phyloP scores from a whole-genome alignment of 2,329 filamentous ascomycete species.

The Penicillium brevicompactum region DNA sequence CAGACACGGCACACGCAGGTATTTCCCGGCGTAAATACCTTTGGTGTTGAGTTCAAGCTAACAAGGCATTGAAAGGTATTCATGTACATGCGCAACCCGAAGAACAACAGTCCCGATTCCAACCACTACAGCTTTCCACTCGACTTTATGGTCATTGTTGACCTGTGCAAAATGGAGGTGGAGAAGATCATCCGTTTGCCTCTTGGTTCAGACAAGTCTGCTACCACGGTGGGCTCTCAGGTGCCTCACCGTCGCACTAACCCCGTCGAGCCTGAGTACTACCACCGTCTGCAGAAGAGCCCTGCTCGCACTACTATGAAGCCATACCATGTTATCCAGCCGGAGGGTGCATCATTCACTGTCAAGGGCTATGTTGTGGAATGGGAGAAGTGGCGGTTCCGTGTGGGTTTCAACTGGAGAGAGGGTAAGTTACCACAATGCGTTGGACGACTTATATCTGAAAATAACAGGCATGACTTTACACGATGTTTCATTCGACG shows the following conservation, averaged over 20 bases:
- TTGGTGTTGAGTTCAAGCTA: too few species aligned
- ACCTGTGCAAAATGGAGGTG: constrained; percentile 54
- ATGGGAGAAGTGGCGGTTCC: constrained; percentile 50
- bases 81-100: constrained; percentile 41
- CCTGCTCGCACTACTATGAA: constrained; percentile 37
- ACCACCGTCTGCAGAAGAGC: constrained; percentile 31
- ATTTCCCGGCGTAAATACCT: too few species aligned
- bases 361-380: constrained; percentile 30
- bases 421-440: constrained; percentile 32
- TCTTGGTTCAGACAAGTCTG: constrained; percentile 39
- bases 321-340: constrained; percentile 40
- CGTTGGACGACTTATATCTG: too few species aligned
- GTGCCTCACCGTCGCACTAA: neutral
- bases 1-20: too few species aligned
- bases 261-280: constrained; percentile 29
- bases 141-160: constrained; percentile 12
- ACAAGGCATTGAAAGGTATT: too few species aligned
- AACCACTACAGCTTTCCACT: constrained; percentile 63
- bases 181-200: constrained; percentile 55
- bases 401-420: constrained; percentile 49
- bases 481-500: constrained; percentile 45
- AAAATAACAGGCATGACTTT: constrained; percentile 30
- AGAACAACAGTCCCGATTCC: constrained; percentile 45
- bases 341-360: constrained; percentile 39
- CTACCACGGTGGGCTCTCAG: constrained; percentile 32